Evolutionary conservation across 176 grass and related monocot genomes (phyloP).

Genomic region (Juncus effusus): DNA sequence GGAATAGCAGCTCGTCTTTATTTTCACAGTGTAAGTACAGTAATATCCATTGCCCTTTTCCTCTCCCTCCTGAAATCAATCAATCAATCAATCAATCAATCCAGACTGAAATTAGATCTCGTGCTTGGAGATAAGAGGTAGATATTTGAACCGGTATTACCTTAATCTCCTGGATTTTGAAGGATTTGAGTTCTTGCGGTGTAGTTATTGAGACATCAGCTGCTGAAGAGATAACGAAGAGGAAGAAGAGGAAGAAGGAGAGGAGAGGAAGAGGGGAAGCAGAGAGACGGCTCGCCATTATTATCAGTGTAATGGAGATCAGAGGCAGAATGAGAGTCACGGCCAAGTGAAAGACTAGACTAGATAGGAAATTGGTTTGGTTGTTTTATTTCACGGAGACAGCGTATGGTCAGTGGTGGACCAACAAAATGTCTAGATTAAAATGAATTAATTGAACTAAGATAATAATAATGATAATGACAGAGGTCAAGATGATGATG

Average conservation of each 20-base stretch:
- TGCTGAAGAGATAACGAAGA: slow-evolving; percentile 18
- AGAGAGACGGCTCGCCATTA: slow-evolving; percentile 19
- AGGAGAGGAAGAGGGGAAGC: neutral
- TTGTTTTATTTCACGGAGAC: no score
- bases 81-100: neutral
- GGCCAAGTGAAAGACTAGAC: neutral
- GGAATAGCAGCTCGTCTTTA: slow-evolving; percentile 86
- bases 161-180: slow-evolving; percentile 34
- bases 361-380: neutral
- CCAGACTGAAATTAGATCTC: neutral
- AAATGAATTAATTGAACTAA: no score
- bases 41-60: neutral
- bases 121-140: neutral
- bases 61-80: neutral
- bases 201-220: slow-evolving; percentile 14
- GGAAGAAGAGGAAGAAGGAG: neutral
- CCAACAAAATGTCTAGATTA: no score
- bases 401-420: no score
- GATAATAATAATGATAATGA: no score
- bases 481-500: no score
- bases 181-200: slow-evolving; percentile 34
- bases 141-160: slow-evolving; percentile 16
- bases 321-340: neutral
- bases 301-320: slow-evolving; percentile 1
- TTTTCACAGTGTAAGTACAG: slow-evolving; percentile 66